Base-by-base conservation (phyloP, 78 protist species). In the Thecamonas trahens region DNA sequence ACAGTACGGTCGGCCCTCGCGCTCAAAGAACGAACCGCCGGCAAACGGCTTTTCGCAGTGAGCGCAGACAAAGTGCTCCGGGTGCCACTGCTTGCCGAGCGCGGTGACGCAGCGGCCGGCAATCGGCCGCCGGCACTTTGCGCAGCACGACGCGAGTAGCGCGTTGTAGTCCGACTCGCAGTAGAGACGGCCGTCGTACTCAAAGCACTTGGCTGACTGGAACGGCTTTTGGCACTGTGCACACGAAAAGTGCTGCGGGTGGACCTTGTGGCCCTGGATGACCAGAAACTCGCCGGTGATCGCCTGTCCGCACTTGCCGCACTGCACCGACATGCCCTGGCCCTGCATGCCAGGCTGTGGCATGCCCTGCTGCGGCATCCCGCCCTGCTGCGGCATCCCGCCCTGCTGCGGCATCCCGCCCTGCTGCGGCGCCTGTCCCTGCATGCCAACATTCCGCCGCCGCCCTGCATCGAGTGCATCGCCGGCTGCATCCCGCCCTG, bases 41-140 rank as follows among this genome's bases (percentile, higher is more conserved):
- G 40, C 1, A 24, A 55, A 55, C n/a, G 61, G 61, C 37, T 32
- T 3, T 15, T 55, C 39, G 64, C 64, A 59, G 6, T 35, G 5
- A 4, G 42, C 50, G 39, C 67, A 61, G 34, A n/a, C 34, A 24
- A 61, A 61, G 39, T 61, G 67, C 50, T 61, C 67, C n/a, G 67
- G 67, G 50, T 61, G 67, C 31, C 29, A 61, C 32, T 39, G 34
- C 32, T 40, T 37, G 54, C 50, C 50, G 29, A 61, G 49, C 11
- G 67, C 67, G n/a, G 44, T 39, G 1, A 39, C 15, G 8, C 29
- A 2, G 17, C 49, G 44, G 31, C 39, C 67, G 6, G 3, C 49
- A 50, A 61, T 61, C 7, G 67, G 52, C 32, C 22, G 18, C 39
- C 8, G n/a, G 28, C 67, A 61, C 32, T 3, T 17, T 8, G 47